A percentile compares a stretch with the other conserved stretches of the same genome.
phyloP scores from a whole-genome alignment of 441 rosid species.

The Croton setiger region DNA sequence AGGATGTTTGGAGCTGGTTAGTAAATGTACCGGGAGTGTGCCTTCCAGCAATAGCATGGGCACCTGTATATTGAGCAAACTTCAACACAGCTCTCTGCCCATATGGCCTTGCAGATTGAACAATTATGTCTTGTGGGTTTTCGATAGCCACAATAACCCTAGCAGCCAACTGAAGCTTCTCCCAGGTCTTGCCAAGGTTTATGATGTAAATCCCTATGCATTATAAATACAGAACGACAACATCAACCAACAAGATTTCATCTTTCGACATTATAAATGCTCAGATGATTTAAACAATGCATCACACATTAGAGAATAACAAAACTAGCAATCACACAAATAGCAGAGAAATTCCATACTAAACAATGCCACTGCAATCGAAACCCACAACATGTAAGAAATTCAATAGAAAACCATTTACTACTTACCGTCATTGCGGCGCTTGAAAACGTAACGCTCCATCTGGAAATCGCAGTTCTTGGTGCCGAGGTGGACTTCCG shows the following conservation, averaged over 20 bases:
- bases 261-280: too few relatives aligned
- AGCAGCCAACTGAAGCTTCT: slow-evolving; percentile 83
- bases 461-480: slow-evolving; percentile 88
- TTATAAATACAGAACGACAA: too few relatives aligned
- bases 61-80: slow-evolving; percentile 90
- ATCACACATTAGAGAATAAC: too few relatives aligned
- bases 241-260: too few relatives aligned
- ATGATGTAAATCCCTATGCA: slow-evolving; percentile 86
- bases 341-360: too few relatives aligned
- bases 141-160: slow-evolving; percentile 86
- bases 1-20: slow-evolving; percentile 82
- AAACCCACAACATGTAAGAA: too few relatives aligned
- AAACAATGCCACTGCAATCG: too few relatives aligned
- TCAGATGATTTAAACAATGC: too few relatives aligned
- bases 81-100: slow-evolving; percentile 87
- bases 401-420: too few relatives aligned
- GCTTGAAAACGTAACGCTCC: slow-evolving; percentile 94
- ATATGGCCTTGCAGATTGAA: slow-evolving; percentile 89
- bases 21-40: slow-evolving; percentile 98
- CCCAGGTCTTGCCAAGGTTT: slow-evolving; percentile 95
- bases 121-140: slow-evolving; percentile 85
- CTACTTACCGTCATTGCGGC: slow-evolving; percentile 72
- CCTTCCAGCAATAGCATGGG: slow-evolving; percentile 93
- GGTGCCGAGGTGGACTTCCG: slow-evolving; percentile 91
- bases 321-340: too few relatives aligned